Base-by-base conservation (phyloP, 805 yeast species). In the Brettanomyces naardenensis region DNA sequence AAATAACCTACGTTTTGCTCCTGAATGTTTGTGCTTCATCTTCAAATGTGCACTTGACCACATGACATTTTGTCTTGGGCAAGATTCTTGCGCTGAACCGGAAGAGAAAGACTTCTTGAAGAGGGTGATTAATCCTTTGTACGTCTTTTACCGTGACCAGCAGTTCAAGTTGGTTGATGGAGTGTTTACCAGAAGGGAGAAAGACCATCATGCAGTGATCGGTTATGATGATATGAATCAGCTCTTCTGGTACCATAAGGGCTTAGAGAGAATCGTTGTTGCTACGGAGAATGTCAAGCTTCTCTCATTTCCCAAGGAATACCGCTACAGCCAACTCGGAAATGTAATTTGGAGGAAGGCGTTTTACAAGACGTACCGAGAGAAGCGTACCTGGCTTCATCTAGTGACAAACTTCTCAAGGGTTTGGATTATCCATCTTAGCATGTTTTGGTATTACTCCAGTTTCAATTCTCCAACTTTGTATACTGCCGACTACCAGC, bases 71-170 rank as follows among this genome's bases (percentile, higher is more conserved):
- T 53, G 50, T 59, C 61, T 53, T 59, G 57, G 20, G 9, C 18
- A 26, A 3, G 13, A 43, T 40, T 19, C 53, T 2, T 21, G 28
- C 18, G 14, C 19, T 5, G 5, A 6, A 5, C 20, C 28, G n/a
- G 26, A 11, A n/a, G 51, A 34, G 19, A 45, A 39, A 26, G 56
- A 54, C 38, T 71, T 58, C 42, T 51, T 73, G 32, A 57, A 61
- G 26, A 44, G 58, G 11, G 59, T 69, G 4, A 66, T 73, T 13
- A 66, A 68, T 4, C 78, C 78, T 1, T 35, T 73, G 14, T 73
- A 81, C 62, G 57, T 62, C 38, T 86, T 68, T 53, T 65, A 84
- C 27, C 70, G 81, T 45, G 73, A 71, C 43, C 95, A 87, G 61
- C 81, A 78, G 21, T 80, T 74, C 54, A 75, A 73, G 46, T 54